Conservation (phyloP, 2,329 filamentous ascomycete genomes). For the Alternaria brassicae region DNA sequence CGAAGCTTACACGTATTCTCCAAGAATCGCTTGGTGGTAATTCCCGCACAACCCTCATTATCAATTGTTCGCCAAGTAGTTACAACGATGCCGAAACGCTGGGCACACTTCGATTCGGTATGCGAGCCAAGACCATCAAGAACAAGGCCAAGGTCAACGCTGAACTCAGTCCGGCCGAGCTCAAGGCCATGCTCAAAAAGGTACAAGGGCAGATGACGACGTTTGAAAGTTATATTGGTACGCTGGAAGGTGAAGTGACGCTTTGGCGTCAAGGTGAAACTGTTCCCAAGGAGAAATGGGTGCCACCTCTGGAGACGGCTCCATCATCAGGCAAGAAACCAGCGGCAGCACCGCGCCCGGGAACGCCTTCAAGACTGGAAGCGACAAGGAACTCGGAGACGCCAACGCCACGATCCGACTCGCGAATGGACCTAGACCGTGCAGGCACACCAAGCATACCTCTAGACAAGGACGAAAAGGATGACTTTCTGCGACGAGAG, state of each 20-base stretch:
- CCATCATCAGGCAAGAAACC: conserved; percentile 57
- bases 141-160: conserved; percentile 99
- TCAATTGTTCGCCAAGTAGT: conserved; percentile 98
- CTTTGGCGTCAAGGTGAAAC: conserved; percentile 86
- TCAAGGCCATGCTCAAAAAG: conserved; percentile 92
- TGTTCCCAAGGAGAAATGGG: conserved; percentile 91
- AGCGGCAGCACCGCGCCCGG: conserved; percentile 61
- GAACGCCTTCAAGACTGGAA: conserved; percentile 65
- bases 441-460: conserved; percentile 86
- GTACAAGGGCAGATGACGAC: conserved; percentile 87
- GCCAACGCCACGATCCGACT: conserved; percentile 62
- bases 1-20: conserved; percentile 93
- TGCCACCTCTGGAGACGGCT: conserved; percentile 67
- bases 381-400: conserved; percentile 54
- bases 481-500: conserved; percentile 92
- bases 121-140: conserved; percentile 97
- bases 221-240: conserved; percentile 85
- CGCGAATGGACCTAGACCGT: conserved; percentile 73
- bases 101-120: conserved; percentile 91
- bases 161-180: conserved; percentile 91
- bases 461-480: conserved; percentile 93
- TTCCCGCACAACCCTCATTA: conserved; percentile 95
- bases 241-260: conserved; percentile 82
- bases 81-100: conserved; percentile 97
- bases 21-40: conserved; percentile 98